Evolutionary conservation across 352 stramenopile species (phyloP), one percentile per base, ranked within the genome.

Genomic region (Phytophthora multivora): DNA sequence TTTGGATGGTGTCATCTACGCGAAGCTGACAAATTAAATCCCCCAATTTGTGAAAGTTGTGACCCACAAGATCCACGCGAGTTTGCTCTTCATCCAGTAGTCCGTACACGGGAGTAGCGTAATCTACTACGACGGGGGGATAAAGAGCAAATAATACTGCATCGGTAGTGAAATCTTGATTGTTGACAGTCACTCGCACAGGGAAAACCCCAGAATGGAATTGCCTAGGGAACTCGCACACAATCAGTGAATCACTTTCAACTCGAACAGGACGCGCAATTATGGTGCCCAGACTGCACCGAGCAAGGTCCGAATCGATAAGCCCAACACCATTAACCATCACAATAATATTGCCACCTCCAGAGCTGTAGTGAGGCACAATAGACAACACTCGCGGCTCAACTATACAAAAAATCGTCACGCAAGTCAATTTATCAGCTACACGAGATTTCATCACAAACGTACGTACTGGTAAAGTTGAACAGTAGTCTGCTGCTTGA

Each of bases 141-240:
- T 56, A 57, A 5, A 71, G 18, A 0, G 16, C 7, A 23, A 72
- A 79, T 15, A 13, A 7, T 15, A 73, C 33, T 3, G 11, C 2
- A n/a, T 71, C 63, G 5, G 46, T 31, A 6, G 53, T 66, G 31
- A 77, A 80, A 31, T 84, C 75, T 60, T 79, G 73, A 23, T 72
- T 69, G 52, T 82, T 80, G 16, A 69, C 75, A 2, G 73, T 66
- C 12, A 84, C 59, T 25, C 58, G 45, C 4, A 79, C 69, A 0
- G 39, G 23, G 9, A 77, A 30, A 39, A 46, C 52, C 5, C 63
- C 63, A 40, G 70, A 55, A 25, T 53, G 26, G 12, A 60, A 26
- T 9, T 25, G 45, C 15, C 70, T 55, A 15, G 69, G 59, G 28
- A 75, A 63, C 39, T 58, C 30, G 26, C 69, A 77, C 6, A 60